Evolutionary conservation across 306 rosid species (phyloP).

Genomic region (Cajanus cajan): DNA sequence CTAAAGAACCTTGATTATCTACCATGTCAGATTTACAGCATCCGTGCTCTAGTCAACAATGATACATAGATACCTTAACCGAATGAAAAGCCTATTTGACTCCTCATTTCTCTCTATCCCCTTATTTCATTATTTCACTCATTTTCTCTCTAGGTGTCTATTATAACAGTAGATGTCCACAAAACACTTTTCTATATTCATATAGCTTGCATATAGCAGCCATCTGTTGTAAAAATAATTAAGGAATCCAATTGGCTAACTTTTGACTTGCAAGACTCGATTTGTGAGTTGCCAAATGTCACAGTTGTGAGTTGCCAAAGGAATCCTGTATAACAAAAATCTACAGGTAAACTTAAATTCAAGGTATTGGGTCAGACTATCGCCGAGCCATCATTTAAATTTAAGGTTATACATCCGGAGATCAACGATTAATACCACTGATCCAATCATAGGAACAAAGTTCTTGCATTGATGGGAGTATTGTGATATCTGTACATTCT

Average conservation of each 20-base stretch:
- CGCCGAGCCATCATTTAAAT: conserved; percentile 16
- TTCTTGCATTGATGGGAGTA: conserved; percentile 46
- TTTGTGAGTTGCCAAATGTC: not conserved
- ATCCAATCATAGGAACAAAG: conserved; percentile 29
- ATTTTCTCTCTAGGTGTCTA: too few relatives aligned
- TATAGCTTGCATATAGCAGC: not conserved
- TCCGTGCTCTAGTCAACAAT: too few relatives aligned
- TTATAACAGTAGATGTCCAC: too few relatives aligned
- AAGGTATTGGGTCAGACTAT: conserved; percentile 7
- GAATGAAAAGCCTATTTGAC: too few relatives aligned
- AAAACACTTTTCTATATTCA: too few relatives aligned
- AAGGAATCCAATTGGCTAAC: not conserved
- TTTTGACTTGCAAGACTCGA: not conserved
- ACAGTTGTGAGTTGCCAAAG: not conserved
- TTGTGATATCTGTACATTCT: conserved; percentile 65
- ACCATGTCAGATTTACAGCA: too few relatives aligned
- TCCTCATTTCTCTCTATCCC: too few relatives aligned
- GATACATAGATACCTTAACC: too few relatives aligned
- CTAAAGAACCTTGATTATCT: too few relatives aligned
- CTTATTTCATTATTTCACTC: too few relatives aligned
- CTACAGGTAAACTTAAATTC: not conserved
- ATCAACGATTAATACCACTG: conserved; percentile 24
- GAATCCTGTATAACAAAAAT: not conserved
- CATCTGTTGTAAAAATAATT: not conserved
- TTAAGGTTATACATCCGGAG: conserved; percentile 23